Evolutionary conservation across 2,329 filamentous ascomycete species (phyloP).

Genomic region (Xenoacremonium recifei): DNA sequence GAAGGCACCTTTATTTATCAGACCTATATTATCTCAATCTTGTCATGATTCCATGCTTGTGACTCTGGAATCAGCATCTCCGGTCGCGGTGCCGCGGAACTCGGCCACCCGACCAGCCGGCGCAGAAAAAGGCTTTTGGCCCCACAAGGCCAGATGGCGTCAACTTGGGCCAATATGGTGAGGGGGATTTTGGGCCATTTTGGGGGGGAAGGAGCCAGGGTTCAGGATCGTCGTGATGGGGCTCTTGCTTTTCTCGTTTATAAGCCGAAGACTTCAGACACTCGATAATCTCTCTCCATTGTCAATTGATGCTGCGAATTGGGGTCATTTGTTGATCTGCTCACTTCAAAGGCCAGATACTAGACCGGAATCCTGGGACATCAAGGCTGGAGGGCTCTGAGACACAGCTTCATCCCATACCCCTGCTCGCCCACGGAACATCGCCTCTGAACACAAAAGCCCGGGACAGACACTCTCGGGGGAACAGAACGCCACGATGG

Average conservation of each 20-base stretch:
- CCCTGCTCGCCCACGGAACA: no score
- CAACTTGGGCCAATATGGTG: constrained; percentile 27
- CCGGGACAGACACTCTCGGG: no score
- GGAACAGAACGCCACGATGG: no score
- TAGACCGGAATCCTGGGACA: no score
- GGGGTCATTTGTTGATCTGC: no score
- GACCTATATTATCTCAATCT: neutral
- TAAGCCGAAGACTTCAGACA: constrained; percentile 12
- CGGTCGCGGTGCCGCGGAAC: constrained; percentile 28
- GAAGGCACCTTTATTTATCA: neutral
- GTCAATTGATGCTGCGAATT: no score
- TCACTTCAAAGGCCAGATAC: no score
- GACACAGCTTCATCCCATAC: no score
- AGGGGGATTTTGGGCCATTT: constrained; percentile 17
- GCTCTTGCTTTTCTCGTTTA: constrained; percentile 11
- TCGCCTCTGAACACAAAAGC: no score
- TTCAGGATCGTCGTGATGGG: constrained; percentile 16
- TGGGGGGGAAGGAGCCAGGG: constrained; percentile 4
- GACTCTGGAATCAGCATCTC: constrained; percentile 25
- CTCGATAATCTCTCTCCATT: no score
- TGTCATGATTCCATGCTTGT: neutral
- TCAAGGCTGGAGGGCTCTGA: no score
- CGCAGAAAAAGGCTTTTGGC: constrained; percentile 6
- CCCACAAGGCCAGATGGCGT: constrained; percentile 32
- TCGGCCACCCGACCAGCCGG: constrained; percentile 29